A percentile compares a stretch with the other conserved stretches of the same genome.
Evolutionary conservation across 2,329 filamentous ascomycete species (phyloP).

Genomic region (Aureobasidium sp.): DNA sequence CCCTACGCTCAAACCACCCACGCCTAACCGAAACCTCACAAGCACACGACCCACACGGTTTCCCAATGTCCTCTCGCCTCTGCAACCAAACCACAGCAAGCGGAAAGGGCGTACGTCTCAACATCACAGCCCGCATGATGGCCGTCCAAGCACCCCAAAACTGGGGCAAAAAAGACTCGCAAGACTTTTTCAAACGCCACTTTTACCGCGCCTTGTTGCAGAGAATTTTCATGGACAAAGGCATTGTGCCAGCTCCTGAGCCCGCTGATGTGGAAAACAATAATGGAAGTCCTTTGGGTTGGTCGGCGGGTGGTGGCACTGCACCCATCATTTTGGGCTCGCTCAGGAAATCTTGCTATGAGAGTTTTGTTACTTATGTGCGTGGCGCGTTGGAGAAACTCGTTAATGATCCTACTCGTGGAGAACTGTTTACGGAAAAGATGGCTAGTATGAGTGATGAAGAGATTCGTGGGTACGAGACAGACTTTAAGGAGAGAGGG

Average conservation of each 20-base stretch:
- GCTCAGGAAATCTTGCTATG: conserved; percentile 70
- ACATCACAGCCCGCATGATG: conserved; percentile 98
- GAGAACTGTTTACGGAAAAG: conserved; percentile 51
- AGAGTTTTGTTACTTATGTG: conserved; percentile 66
- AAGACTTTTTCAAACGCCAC: conserved; percentile 83
- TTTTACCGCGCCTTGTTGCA: conserved; percentile 89
- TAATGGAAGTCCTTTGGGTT: conserved; percentile 26
- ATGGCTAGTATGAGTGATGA: conserved; percentile 64
- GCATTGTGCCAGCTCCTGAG: conserved; percentile 56
- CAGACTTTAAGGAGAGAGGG: conserved; percentile 54
- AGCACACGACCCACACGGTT: conserved; percentile 76
- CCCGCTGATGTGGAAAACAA: conserved; percentile 45
- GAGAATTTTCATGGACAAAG: conserved; percentile 80
- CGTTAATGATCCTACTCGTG: conserved; percentile 49
- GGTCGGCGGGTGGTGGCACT: conserved; percentile 43
- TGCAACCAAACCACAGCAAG: conserved; percentile 33
- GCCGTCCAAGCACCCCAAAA: conserved; percentile 91
- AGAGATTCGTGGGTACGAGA: conserved; percentile 64
- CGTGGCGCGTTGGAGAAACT: conserved; percentile 74
- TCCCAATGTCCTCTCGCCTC: conserved; percentile 77
- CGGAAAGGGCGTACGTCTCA: conserved; percentile 65
- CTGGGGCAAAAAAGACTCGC: conserved; percentile 75
- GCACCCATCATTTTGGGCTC: conserved; percentile 82
- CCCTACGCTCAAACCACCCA: conserved; percentile 63
- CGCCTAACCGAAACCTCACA: conserved; percentile 60